Base-by-base conservation (phyloP, 257 asterid genomes). In the Gentiana dahurica region DNA sequence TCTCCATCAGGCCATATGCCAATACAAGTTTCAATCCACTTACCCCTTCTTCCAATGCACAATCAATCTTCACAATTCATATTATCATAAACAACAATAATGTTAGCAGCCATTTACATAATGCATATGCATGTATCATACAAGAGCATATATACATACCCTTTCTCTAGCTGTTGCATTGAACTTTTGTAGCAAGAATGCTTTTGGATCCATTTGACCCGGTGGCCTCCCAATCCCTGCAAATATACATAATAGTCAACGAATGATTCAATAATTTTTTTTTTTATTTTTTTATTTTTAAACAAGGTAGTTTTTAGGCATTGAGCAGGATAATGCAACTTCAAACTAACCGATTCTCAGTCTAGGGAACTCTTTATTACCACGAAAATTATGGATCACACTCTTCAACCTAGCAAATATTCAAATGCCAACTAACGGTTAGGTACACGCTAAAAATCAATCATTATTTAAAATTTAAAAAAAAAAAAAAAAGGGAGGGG, bases 121-220 rank as follows among this genome's bases (percentile, higher is more conserved):
- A 11, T 5, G 46, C 24, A 24, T 24, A 11, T 5, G 46, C 24
- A 24, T 24, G 46, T 41, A 41, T 7, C 46, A 41, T 10, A 41
- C 2, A 4, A 49, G 63, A 47, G 37, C 58, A 41, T 72, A 48
- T 61, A 64, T 52, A 10, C 74, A 45, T 83, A 85, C 98, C 82
- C 88, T 73, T 72, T 81, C 94, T 61, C 83, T 80, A 58, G 97
- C 93, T 58, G 74, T 78, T 55, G 68, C 78, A 62, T 81, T 91
- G 68, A 91, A 87, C 65, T 83, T 91, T 74, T 91, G 98, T 52
- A 91, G 94, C 73, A 83, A 63, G 75, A 76, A 87, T 51, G 96
- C 97, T 79, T 87, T 91, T 36, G 97, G 98, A 78, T 91, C 98
- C 98, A 87, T 87, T 80, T 87, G 94, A 65, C 97, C 95, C 43